Evolutionary conservation across 2,329 filamentous ascomycete genomes (phyloP).

Genomic region (Hirsutella minnesotensis): DNA sequence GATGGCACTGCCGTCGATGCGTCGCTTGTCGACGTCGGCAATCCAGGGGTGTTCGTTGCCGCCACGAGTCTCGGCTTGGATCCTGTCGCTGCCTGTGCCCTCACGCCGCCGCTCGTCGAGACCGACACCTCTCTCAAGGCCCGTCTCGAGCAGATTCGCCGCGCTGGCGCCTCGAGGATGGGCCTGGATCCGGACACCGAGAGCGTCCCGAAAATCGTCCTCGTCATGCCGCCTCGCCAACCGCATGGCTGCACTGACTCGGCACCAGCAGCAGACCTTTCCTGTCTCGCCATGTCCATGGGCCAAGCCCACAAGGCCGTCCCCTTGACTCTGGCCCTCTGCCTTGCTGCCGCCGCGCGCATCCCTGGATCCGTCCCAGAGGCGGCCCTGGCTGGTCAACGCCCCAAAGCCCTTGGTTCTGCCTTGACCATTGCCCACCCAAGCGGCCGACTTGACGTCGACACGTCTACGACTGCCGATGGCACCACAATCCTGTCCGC

Average conservation of each 20-base stretch:
- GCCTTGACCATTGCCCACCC: constrained; percentile 33
- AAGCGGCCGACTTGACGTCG: constrained; percentile 33
- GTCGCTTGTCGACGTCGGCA: constrained; percentile 51
- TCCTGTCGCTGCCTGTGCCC: constrained; percentile 21
- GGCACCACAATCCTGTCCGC: constrained; percentile 26
- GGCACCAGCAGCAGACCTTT: constrained; percentile 22
- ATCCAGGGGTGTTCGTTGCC: constrained; percentile 50
- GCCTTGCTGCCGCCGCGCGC: constrained; percentile 34
- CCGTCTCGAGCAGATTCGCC: constrained; percentile 43
- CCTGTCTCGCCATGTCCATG: constrained; percentile 38
- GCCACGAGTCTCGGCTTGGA: constrained; percentile 37
- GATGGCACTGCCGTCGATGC: constrained; percentile 27
- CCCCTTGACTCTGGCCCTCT: constrained; percentile 43
- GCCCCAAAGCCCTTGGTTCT: constrained; percentile 4
- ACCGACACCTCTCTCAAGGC: constrained; percentile 27
- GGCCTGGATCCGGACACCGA: constrained; percentile 34
- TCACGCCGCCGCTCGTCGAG: constrained; percentile 43
- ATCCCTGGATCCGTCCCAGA: constrained; percentile 30
- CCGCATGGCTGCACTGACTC: constrained; percentile 7
- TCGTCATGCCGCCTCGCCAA: constrained; percentile 24
- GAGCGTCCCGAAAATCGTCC: constrained; percentile 51
- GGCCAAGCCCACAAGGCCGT: constrained; percentile 44
- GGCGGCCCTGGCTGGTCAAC: constrained; percentile 13
- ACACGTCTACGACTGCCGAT: constrained; percentile 24
- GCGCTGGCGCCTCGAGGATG: constrained; percentile 47